phyloP scores from a whole-genome alignment of 1,284 basidiomycete genomes.

The Marasmius oreades region DNA sequence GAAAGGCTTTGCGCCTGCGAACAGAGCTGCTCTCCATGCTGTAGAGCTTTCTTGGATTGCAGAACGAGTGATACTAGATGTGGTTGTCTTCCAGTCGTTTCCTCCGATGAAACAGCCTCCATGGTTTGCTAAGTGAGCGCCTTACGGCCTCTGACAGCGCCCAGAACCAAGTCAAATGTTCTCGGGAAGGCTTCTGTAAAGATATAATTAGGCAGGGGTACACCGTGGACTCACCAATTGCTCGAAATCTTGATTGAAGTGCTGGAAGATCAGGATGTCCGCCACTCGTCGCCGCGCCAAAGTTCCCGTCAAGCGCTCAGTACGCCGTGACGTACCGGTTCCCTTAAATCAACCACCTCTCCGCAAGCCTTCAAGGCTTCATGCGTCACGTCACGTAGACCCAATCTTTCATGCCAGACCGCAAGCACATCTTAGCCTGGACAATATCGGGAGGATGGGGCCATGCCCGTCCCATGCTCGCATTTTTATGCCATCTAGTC shows the following conservation, averaged over 20 bases:
- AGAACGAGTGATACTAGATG: constrained; percentile 71
- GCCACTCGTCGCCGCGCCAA: too few relatives aligned
- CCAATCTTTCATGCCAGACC: background rate
- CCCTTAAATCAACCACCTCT: too few relatives aligned
- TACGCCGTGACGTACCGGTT: too few relatives aligned
- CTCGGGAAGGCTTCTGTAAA: too few relatives aligned
- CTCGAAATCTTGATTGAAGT: too few relatives aligned
- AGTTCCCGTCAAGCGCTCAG: too few relatives aligned
- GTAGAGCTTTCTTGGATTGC: constrained; percentile 76
- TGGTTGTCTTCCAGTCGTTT: constrained; percentile 30
- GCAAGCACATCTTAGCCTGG: background rate
- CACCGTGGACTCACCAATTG: too few relatives aligned
- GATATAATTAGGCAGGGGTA: too few relatives aligned
- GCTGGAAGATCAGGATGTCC: too few relatives aligned
- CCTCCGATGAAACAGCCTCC: background rate
- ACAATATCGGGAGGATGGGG: background rate
- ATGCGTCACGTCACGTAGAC: background rate
- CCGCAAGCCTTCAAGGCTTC: too few relatives aligned
- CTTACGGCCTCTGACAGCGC: too few relatives aligned
- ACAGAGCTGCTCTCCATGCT: constrained; percentile 71
- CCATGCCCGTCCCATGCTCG: constrained; percentile 1
- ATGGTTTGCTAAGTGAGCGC: background rate
- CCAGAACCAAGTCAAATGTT: too few relatives aligned
- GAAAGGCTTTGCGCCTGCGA: constrained; percentile 57
- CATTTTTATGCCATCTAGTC: background rate